phyloP scores from a whole-genome alignment of 495 filamentous ascomycete species.

The Aspergillus ostianus region DNA sequence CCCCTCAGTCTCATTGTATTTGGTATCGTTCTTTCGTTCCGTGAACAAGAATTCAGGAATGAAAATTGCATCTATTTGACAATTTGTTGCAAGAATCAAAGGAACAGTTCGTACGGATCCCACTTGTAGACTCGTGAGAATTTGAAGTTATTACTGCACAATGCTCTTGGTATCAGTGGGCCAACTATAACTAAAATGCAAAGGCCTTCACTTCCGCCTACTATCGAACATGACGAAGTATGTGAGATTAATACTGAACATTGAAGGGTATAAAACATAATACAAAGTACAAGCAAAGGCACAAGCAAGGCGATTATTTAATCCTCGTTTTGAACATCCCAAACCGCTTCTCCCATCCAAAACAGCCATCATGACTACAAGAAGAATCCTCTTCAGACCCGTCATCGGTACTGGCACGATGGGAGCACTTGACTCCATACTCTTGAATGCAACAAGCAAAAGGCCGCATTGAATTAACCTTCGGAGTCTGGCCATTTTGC shows the following conservation, averaged over 20 bases:
- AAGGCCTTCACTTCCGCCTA: neutral
- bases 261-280: neutral
- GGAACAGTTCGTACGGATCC: neutral
- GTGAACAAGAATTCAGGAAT: neutral
- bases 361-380: constrained; percentile 33
- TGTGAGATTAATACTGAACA: neutral
- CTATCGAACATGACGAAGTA: neutral
- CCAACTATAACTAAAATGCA: too few relatives aligned
- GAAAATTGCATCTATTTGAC: neutral
- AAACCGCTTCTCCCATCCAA: constrained; percentile 52
- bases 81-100: neutral
- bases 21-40: neutral
- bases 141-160: too few relatives aligned
- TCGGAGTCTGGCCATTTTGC: constrained; percentile 9
- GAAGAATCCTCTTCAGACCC: neutral
- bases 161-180: too few relatives aligned
- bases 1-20: neutral
- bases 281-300: constrained; percentile 4
- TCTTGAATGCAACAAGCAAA: constrained; percentile 50
- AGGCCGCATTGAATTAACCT: constrained; percentile 25
- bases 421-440: constrained; percentile 47
- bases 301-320: constrained; percentile 14
- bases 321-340: constrained; percentile 50
- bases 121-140: too few relatives aligned
- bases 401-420: constrained; percentile 22